Percentiles rank a stretch among this genome's conserved stretches.
These are phyloP conservation scores for Macaranga tanarius DNA, from an alignment of 441 rosid genomes.

Conservation along the genomic window DNA sequence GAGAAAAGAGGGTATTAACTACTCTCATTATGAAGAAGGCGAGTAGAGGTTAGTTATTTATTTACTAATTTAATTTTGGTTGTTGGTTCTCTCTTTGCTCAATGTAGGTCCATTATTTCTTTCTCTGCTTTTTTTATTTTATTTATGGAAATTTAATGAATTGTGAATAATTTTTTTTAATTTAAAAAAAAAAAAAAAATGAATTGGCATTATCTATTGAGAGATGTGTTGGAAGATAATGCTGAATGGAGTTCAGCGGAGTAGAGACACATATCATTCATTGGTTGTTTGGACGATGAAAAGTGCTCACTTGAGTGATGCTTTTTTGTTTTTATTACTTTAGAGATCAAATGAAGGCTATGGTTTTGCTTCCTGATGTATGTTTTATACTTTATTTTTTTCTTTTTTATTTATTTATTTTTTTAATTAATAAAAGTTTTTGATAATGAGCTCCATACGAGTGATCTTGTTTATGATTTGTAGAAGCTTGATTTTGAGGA, in stretches of 20 bases:
- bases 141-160: no score
- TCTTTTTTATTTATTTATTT: not conserved
- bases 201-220: slow-evolving; percentile 58
- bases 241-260: slow-evolving; percentile 92
- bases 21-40: slow-evolving; percentile 97
- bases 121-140: not conserved
- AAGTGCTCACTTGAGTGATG: slow-evolving; percentile 80
- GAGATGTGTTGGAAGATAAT: slow-evolving; percentile 86
- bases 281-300: slow-evolving; percentile 83
- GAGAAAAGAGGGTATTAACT: slow-evolving; percentile 88
- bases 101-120: slow-evolving; percentile 48
- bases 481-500: no score
- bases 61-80: slow-evolving; percentile 43
- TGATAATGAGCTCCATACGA: no score
- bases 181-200: not conserved
- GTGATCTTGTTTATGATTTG: no score
- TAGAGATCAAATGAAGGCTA: slow-evolving; percentile 78
- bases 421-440: not conserved
- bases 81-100: slow-evolving; percentile 53
- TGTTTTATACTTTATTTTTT: slow-evolving; percentile 30
- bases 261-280: slow-evolving; percentile 68
- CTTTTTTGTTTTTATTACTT: slow-evolving; percentile 79
- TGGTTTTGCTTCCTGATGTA: slow-evolving; percentile 94
- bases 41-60: slow-evolving; percentile 74
- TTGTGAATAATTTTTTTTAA: no score